Conservation (phyloP, 1,284 basidiomycete species). For the Cystobasidiaceae sp. region DNA sequence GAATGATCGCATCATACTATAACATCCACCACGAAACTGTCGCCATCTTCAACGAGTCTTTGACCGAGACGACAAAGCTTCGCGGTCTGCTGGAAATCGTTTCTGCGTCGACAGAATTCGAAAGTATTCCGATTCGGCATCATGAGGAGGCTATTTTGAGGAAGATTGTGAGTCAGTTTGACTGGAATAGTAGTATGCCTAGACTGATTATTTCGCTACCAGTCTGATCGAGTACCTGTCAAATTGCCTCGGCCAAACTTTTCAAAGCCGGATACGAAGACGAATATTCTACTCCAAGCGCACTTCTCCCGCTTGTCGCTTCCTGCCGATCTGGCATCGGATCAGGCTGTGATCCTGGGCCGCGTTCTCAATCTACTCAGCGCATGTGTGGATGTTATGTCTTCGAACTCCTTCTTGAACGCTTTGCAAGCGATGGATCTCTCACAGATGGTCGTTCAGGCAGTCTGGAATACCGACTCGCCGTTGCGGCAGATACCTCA, state of each 20-base stretch:
- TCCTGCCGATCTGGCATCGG: slow-evolving; percentile 86
- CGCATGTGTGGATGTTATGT: slow-evolving; percentile 64
- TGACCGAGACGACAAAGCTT: slow-evolving; percentile 95
- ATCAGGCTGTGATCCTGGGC: slow-evolving; percentile 78
- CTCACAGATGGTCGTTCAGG: slow-evolving; percentile 99
- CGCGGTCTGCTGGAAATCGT: slow-evolving; percentile 95
- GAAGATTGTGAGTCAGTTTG: slow-evolving; percentile 34
- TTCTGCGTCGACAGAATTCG: slow-evolving; percentile 92
- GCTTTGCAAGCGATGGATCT: slow-evolving; percentile 97
- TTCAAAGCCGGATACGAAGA: slow-evolving; percentile 95
- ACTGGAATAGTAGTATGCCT: slow-evolving; percentile 38
- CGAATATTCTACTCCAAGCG: slow-evolving; percentile 90
- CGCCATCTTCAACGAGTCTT: slow-evolving; percentile 90
- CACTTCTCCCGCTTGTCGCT: slow-evolving; percentile 90
- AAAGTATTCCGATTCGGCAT: slow-evolving; percentile 86
- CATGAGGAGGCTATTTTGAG: slow-evolving; percentile 43
- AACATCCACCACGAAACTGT: slow-evolving; percentile 89
- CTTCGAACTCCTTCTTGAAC: slow-evolving; percentile 87
- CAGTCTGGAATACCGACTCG: slow-evolving; percentile 93
- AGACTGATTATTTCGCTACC: slow-evolving; percentile 29
- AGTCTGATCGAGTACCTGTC: slow-evolving; percentile 92
- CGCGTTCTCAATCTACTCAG: slow-evolving; percentile 85
- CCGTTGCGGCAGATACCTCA: slow-evolving; percentile 93
- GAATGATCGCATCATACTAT: slow-evolving; percentile 94
- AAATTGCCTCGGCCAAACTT: slow-evolving; percentile 81